A percentile compares a stretch with the other conserved stretches of the same genome.
Conservation (phyloP, 192 early-diverging fungal species). For the Chytriomyces hyalinus region DNA sequence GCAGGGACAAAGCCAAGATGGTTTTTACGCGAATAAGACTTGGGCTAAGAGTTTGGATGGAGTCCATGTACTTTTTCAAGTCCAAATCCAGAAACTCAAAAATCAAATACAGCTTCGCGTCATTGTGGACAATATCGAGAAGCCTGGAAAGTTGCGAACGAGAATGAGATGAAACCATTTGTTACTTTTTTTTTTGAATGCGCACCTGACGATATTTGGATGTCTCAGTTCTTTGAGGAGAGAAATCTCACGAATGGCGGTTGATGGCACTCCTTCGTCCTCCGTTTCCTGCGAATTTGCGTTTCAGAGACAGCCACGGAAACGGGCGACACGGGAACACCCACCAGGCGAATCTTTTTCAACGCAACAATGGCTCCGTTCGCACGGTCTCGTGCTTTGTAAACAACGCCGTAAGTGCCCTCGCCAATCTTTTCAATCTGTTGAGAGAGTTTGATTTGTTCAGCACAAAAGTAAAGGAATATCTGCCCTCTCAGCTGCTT, state of each 20-base stretch:
- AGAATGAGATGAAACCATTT: background rate
- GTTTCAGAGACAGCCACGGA: background rate
- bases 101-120: slow-evolving; percentile 88
- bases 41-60: slow-evolving; percentile 53
- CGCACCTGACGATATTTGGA: slow-evolving; percentile 67
- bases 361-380: slow-evolving; percentile 90
- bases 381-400: slow-evolving; percentile 79
- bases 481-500: background rate
- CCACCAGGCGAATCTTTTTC: slow-evolving; percentile 77
- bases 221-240: slow-evolving; percentile 96
- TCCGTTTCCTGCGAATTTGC: slow-evolving; percentile 42
- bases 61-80: slow-evolving; percentile 85
- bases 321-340: background rate
- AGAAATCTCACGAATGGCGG: slow-evolving; percentile 97
- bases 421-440: slow-evolving; percentile 94
- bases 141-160: slow-evolving; percentile 49
- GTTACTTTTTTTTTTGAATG: slow-evolving; percentile 51
- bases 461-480: slow-evolving; percentile 4
- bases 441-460: slow-evolving; percentile 53
- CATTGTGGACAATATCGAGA: slow-evolving; percentile 85
- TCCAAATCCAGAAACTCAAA: slow-evolving; percentile 97
- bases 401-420: slow-evolving; percentile 89
- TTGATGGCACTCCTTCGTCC: slow-evolving; percentile 91
- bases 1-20: background rate
- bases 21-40: slow-evolving; percentile 60